Evolutionary conservation across 306 rosid species (phyloP), one percentile per base, ranked within the genome.

Genomic region (Luffa aegyptiaca): DNA sequence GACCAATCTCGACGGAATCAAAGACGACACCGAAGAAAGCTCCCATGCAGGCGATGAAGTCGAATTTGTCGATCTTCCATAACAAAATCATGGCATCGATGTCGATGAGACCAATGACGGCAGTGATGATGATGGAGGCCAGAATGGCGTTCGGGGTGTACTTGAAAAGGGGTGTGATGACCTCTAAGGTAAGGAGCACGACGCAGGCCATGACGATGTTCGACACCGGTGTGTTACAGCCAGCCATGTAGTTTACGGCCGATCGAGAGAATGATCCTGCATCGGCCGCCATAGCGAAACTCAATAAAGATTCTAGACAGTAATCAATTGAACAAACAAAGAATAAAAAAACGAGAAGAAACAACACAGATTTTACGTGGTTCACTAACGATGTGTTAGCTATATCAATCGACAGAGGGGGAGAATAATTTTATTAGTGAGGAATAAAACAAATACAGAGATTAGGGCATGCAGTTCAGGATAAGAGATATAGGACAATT

Each of bases 1-100:
- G 92, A 53, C 97, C 97, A 21, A 92, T 88, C 85, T 91, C 97
- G 16, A 95, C 95, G 13, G 87, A 90, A 12, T 84, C 76, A 74
- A 95, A 95, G 33, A 95, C 77, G 21, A 95, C 98, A 6, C 97
- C 98, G 42, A 91, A 87, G 87, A 95, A 91, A 83, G 98, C 98
- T 68, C 97, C 98, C 84, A 95, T 84, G 84, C 98, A 95, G 18
- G 93, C 95, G 8, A 87, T 41, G 52, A 95, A 95, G 73, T 95
- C 98, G 4, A 92, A 85, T 62, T 91, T 91, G 85, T 92, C 98
- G 12, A 91, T 68, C 88, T 92, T 95, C 93, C 93, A 95, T 0
- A 95, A 82, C n/a, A 87, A 84, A 31, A 87, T 80, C 26, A 66
- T 82, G 0, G 97, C 97, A 1, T 87, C 69, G 36, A 86, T 16